Evolutionary conservation across 129 eudicot genomes (phyloP), one percentile per base, ranked within the genome.

Genomic region (Scalesia atractyloides): DNA sequence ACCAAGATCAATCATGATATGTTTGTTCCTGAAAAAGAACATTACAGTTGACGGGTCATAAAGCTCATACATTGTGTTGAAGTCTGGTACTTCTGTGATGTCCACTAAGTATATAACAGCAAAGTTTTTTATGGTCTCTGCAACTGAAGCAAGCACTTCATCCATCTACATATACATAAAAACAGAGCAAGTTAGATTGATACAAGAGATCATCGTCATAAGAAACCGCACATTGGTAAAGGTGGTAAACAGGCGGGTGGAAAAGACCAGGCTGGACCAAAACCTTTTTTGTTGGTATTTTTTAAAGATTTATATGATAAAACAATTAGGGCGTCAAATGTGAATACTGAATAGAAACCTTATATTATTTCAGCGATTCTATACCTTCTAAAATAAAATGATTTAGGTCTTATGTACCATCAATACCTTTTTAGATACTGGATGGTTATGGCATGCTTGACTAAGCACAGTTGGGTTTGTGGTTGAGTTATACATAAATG

Each of bases 21-120:
- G 96, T 58, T 89, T 92, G 94, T 89, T 92, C 84, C 97, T 84
- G 71, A 92, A 92, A 67, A 92, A 92, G 88, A 92, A 89, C 97
- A 92, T 89, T 11, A 86, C 76, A 3, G 96, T 92, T 10, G 91
- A 92, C 0, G 96, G 97, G 64, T 87, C 95, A 15, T 89, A 93
- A 59, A 93, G 80, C 61, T 93, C 96, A 49, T 93, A 93, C 98
- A 93, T 89, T n/a, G 96, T 89, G 81, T 93, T 93, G 84, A 93
- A 93, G 79, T 93, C 95, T 0, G 98, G 96, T 46, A 93, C 98
- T 81, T 89, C 98, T 0, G 92, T 83, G 30, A 93, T 93, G 77
- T 93, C 98, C 66, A 93, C 98, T 15, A 93, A 18, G 48, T 91
- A 88, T 36, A 88, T 86, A 48, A 87, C 92, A 9, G 93, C 90